These are phyloP conservation scores for Xylaria sp. DNA, from an alignment of 2,329 filamentous ascomycete species.

Conservation along the genomic window DNA sequence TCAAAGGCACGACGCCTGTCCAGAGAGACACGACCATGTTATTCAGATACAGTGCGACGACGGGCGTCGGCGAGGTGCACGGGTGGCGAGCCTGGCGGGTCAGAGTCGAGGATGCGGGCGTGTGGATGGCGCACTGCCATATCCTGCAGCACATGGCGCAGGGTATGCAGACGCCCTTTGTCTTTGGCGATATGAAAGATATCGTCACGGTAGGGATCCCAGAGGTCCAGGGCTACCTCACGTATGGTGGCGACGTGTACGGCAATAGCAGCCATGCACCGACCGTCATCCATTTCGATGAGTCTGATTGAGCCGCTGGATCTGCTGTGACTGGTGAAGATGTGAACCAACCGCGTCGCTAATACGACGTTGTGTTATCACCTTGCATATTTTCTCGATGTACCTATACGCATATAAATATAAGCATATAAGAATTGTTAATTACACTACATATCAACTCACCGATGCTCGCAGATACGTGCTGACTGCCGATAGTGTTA, in stretches of 20 bases:
- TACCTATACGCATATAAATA: background rate
- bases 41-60: slow-evolving; percentile 21
- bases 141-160: slow-evolving; percentile 22
- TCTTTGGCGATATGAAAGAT: slow-evolving; percentile 20
- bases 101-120: slow-evolving; percentile 20
- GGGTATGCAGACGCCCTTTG: slow-evolving; percentile 23
- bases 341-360: background rate
- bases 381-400: background rate
- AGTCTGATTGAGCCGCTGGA: background rate
- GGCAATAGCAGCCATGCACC: slow-evolving; percentile 24
- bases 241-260: slow-evolving; percentile 21
- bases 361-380: background rate
- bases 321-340: background rate
- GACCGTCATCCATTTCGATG: slow-evolving; percentile 19
- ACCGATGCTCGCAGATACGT: background rate
- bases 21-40: slow-evolving; percentile 22
- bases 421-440: background rate
- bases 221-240: slow-evolving; percentile 21
- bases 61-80: slow-evolving; percentile 5
- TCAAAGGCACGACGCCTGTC: slow-evolving; percentile 13
- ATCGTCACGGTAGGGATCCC: slow-evolving; percentile 17
- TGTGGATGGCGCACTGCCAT: slow-evolving; percentile 25
- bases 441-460: background rate
- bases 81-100: slow-evolving; percentile 23
- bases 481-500: background rate